Evolutionary conservation across 495 filamentous ascomycete genomes (phyloP), one percentile per base, ranked within the genome.

Genomic region (Podospora comata): DNA sequence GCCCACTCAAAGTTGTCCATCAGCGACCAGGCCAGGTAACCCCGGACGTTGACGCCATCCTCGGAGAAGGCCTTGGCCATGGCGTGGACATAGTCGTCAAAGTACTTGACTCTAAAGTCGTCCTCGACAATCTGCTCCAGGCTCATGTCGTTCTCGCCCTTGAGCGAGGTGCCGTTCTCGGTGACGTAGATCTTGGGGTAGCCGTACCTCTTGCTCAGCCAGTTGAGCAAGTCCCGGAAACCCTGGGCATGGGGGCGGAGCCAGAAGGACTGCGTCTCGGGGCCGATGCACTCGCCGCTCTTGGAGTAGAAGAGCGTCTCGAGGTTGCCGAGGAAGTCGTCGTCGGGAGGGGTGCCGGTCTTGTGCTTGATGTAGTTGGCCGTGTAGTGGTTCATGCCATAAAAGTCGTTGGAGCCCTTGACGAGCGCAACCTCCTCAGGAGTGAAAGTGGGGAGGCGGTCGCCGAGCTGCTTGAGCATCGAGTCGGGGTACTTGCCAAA

Each of bases 331-430:
- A 85, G 81, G 79, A 88, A 87, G 78, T 93, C 91, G 61, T 90
- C 83, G 28, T 87, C 84, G 3, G 90, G 76, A 34, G 81, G 75
- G 54, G 82, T 79, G 13, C 81, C 81, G 4, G 82, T 83, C 77
- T 88, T 87, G 79, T 91, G 88, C 75, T 87, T 88, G 80, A 93
- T 88, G 81, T 89, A 93, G 84, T 92, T 90, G 72, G 90, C 88
- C 65, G 90, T 92, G 83, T 93, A 92, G 81, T 92, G 90, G 82
- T 92, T 92, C 90, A 92, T 91, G 70, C 90, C 90, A 78, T 92
- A 92, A 77, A 92, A 92, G 79, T 92, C 89, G 75, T 92, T 92
- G 76, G 87, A 90, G 55, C 89, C 90, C 63, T 89, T 83, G 57
- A 92, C 86, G 7, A 92, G 82, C 3, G 85, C 86, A 7, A 84